Conservation (phyloP, 129 eudicot genomes). For the Pseudognaphalium luteoalbum region DNA sequence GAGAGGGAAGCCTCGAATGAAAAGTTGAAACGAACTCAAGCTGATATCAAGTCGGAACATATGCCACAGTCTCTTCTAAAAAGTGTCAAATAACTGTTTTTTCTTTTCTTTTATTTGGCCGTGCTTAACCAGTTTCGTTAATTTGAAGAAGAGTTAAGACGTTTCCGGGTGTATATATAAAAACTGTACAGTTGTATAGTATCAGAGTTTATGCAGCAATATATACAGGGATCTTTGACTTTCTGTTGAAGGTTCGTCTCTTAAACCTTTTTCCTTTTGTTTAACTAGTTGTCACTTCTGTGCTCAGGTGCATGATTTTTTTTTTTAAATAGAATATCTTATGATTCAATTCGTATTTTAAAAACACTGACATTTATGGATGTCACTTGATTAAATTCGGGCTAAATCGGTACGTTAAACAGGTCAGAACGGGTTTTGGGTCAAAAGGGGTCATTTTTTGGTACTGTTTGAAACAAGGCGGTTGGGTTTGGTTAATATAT, state of each 20-base stretch:
- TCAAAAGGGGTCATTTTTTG: not conserved
- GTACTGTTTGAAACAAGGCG: too few species aligned
- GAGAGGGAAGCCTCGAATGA: slow-evolving; percentile 66
- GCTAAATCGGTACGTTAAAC: not conserved
- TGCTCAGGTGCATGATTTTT: not conserved
- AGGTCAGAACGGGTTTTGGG: not conserved
- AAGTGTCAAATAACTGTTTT: slow-evolving; percentile 30
- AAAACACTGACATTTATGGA: not conserved
- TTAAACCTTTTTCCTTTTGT: not conserved
- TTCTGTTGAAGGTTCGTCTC: slow-evolving; percentile 25
- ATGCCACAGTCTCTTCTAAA: slow-evolving; percentile 24
- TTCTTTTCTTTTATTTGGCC: not conserved
- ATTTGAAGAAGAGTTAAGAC: not conserved
- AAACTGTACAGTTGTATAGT: slow-evolving; percentile 19
- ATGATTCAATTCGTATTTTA: not conserved
- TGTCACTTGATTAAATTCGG: not conserved
- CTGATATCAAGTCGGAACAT: slow-evolving; percentile 35
- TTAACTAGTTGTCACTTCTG: not conserved
- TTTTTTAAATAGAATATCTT: not conserved
- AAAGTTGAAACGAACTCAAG: slow-evolving; percentile 34
- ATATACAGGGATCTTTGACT: not conserved
- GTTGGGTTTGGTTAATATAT: not conserved
- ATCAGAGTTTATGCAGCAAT: slow-evolving; percentile 4
- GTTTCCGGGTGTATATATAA: slow-evolving; percentile 20
- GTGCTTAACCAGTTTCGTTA: not conserved